Conservation (phyloP, 148 eudicot genomes). For the Rhododendron griersonianum region DNA sequence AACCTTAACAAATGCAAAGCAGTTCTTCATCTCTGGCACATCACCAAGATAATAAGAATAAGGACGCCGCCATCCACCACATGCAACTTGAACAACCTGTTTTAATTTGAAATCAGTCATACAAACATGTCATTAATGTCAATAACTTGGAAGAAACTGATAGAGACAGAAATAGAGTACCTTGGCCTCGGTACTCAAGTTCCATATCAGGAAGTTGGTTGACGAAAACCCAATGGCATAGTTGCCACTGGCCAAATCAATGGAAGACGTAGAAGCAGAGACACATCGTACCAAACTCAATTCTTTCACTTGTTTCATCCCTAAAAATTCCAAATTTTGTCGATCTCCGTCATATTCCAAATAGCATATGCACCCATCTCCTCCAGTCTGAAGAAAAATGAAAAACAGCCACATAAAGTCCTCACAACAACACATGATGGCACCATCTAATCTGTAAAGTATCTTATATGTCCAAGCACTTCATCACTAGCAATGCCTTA, state of each 20-base stretch:
- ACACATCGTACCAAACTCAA: conserved; percentile 64
- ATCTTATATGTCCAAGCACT: background rate
- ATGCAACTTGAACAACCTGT: conserved; percentile 76
- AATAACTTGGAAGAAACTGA: background rate
- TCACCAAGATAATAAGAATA: conserved; percentile 75
- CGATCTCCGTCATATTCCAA: conserved; percentile 57
- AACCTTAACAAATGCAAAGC: conserved; percentile 92
- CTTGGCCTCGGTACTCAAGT: conserved; percentile 69
- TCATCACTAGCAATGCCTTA: background rate
- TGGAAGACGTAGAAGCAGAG: conserved; percentile 24
- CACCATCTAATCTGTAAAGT: background rate
- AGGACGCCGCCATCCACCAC: conserved; percentile 99
- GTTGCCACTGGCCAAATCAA: conserved; percentile 35
- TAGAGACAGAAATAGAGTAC: conserved; percentile 29
- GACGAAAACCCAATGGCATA: conserved; percentile 90
- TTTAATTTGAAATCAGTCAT: conserved; percentile 18
- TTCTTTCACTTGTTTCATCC: conserved; percentile 91
- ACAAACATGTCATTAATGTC: background rate
- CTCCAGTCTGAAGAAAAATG: conserved; percentile 65
- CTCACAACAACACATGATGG: background rate
- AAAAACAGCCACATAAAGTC: background rate
- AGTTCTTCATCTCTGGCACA: conserved; percentile 61
- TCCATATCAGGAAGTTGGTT: conserved; percentile 81
- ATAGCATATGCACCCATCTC: conserved; percentile 98
- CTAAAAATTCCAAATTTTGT: conserved; percentile 66